Percentiles rank a stretch among this genome's conserved stretches.
Evolutionary conservation across 768 basidiomycete genomes (phyloP).

Genomic region (Lentinula sp.): DNA sequence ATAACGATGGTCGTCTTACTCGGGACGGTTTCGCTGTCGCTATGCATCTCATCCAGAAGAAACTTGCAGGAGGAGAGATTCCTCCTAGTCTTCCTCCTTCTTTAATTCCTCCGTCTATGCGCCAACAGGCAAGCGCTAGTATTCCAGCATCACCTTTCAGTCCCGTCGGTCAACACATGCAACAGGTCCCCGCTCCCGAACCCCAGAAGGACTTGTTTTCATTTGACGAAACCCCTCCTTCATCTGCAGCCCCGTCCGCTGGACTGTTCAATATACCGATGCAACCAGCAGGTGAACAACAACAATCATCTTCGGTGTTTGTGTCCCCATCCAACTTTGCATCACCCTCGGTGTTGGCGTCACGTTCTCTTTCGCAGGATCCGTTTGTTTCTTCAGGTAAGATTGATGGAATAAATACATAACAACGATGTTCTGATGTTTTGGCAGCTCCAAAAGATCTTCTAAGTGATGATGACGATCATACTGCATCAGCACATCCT

Average conservation of each 20-base stretch:
- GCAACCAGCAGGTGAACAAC: conserved; percentile 16
- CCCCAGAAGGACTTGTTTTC: conserved; percentile 39
- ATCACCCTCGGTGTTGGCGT: conserved; percentile 11
- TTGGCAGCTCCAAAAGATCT: conserved; percentile 38
- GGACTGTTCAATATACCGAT: conserved; percentile 24
- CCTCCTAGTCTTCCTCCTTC: conserved; percentile 64
- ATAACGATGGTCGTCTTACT: conserved; percentile 80
- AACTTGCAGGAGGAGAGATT: conserved; percentile 72
- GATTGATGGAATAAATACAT: neutral
- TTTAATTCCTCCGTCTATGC: conserved; percentile 80
- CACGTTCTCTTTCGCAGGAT: conserved; percentile 29
- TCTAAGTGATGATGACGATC: conserved; percentile 70
- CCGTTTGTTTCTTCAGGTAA: conserved; percentile 39
- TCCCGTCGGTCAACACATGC: conserved; percentile 33
- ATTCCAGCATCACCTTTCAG: conserved; percentile 33
- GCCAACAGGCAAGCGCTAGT: conserved; percentile 26
- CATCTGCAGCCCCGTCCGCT: conserved; percentile 34
- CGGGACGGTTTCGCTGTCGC: conserved; percentile 95
- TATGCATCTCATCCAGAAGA: conserved; percentile 87
- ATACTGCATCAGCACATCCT: conserved; percentile 33
- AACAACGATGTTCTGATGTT: neutral
- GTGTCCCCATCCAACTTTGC: conserved; percentile 14
- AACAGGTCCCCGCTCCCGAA: conserved; percentile 22
- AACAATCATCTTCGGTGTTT: conserved; percentile 19
- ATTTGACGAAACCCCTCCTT: conserved; percentile 50